Percentiles rank a stretch among this genome's conserved stretches.
These are phyloP conservation scores for Solanum etuberosum DNA, from an alignment of 257 asterid species.

Conservation along the genomic window DNA sequence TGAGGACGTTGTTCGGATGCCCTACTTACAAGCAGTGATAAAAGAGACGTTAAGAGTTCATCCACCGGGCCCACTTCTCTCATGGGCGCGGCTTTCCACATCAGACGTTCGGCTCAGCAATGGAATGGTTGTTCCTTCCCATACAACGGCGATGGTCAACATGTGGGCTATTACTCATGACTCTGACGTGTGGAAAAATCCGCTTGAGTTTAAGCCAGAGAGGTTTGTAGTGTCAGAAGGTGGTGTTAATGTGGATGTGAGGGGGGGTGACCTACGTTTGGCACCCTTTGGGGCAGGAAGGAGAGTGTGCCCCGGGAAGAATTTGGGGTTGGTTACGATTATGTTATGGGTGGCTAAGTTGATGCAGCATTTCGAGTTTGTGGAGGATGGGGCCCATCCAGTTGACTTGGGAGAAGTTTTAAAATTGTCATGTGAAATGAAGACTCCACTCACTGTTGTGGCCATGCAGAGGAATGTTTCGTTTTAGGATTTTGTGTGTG, in stretches of 20 bases:
- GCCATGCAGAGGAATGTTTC: conserved; percentile 14
- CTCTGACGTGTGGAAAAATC: conserved; percentile 17
- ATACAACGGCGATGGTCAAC: conserved; percentile 48
- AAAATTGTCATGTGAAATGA: conserved; percentile 55
- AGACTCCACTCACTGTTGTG: conserved; percentile 26
- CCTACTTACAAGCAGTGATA: conserved; percentile 34
- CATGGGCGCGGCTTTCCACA: conserved; percentile 42
- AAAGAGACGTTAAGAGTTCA: conserved; percentile 41
- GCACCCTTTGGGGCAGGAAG: conserved; percentile 58
- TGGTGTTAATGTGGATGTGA: conserved; percentile 22
- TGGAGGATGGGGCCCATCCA: not conserved
- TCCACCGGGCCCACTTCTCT: conserved; percentile 48
- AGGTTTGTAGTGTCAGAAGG: conserved; percentile 15
- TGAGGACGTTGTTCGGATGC: conserved; percentile 6
- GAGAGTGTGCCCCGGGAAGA: conserved; percentile 53
- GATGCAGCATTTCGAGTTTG: conserved; percentile 29
- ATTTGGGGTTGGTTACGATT: conserved; percentile 31
- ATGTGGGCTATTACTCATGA: conserved; percentile 57
- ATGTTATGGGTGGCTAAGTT: conserved; percentile 40
- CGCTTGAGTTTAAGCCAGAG: conserved; percentile 26
- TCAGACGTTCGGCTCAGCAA: conserved; percentile 26
- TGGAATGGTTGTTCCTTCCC: conserved; percentile 31
- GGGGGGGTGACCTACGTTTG: conserved; percentile 35
- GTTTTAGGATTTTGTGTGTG: not conserved
- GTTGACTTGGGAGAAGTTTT: conserved; percentile 37